phyloP scores from a whole-genome alignment of 2,329 filamentous ascomycete genomes.

The Monilinia vaccinii-corymbosi region DNA sequence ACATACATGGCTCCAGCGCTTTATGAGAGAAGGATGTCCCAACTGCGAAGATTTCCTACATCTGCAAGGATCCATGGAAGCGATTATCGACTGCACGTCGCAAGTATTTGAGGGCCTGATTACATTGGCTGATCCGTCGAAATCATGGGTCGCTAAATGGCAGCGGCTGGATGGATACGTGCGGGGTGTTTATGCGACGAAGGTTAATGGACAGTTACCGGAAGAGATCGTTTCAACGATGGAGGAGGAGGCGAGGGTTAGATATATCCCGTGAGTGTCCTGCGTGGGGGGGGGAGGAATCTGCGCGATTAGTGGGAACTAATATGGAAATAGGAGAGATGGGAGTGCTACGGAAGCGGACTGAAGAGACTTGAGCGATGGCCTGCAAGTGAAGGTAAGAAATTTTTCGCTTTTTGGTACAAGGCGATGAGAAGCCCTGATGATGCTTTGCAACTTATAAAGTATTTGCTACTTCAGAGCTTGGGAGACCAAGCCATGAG shows the following conservation, averaged over 20 bases:
- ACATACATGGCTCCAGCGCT: slow-evolving; percentile 49
- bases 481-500: slow-evolving; percentile 75
- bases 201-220: slow-evolving; percentile 75
- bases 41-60: slow-evolving; percentile 94
- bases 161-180: slow-evolving; percentile 86
- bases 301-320: slow-evolving; percentile 7
- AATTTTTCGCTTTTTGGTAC: not conserved
- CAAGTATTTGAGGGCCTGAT: slow-evolving; percentile 93
- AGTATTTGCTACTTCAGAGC: slow-evolving; percentile 99
- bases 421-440: slow-evolving; percentile 31
- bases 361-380: not conserved
- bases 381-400: not conserved
- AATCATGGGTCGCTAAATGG: slow-evolving; percentile 95
- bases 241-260: slow-evolving; percentile 54
- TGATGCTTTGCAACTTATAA: slow-evolving; percentile 82
- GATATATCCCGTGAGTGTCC: slow-evolving; percentile 54
- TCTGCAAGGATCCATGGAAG: slow-evolving; percentile 68
- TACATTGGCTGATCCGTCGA: slow-evolving; percentile 69
- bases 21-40: slow-evolving; percentile 79
- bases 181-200: slow-evolving; percentile 83
- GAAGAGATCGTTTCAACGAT: slow-evolving; percentile 53
- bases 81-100: slow-evolving; percentile 86
- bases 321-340: slow-evolving; percentile 38
- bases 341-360: slow-evolving; percentile 39
- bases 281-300: not conserved